These are phyloP conservation scores for Musa troglodytarum DNA, from an alignment of 176 grass and related monocot genomes.

Conservation along the genomic window DNA sequence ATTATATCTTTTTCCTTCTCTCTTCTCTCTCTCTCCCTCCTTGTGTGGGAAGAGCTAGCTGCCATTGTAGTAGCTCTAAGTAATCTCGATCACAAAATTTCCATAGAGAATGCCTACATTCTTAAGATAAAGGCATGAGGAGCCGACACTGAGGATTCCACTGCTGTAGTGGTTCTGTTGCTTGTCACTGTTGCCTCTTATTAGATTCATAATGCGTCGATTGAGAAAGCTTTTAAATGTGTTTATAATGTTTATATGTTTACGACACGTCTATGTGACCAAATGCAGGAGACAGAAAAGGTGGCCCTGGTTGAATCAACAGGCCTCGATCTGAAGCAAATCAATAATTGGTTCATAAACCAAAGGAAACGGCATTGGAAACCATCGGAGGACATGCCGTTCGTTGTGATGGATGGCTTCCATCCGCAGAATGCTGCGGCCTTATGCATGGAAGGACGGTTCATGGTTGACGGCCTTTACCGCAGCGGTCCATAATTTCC, in stretches of 20 bases:
- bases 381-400: constrained; percentile 51
- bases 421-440: constrained; percentile 38
- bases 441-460: constrained; percentile 40
- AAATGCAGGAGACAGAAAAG: constrained; percentile 50
- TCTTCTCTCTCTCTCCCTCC: no score
- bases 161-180: no score
- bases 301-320: constrained; percentile 43
- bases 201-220: no score
- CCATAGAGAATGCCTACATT: no score
- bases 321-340: constrained; percentile 72
- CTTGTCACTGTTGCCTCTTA: no score
- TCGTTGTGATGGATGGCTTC: constrained; percentile 63
- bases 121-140: no score
- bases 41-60: no score
- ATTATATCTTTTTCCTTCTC: no score
- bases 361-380: constrained; percentile 81
- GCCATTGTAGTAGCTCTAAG: no score
- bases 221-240: no score
- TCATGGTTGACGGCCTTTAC: constrained; percentile 55
- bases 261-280: neutral
- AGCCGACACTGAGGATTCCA: no score
- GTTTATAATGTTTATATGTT: neutral
- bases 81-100: no score
- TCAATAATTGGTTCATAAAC: constrained; percentile 86
- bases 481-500: constrained; percentile 36